These are phyloP conservation scores for Fusarium musae DNA, from an alignment of 2,329 filamentous ascomycete species.

Conservation along the genomic window DNA sequence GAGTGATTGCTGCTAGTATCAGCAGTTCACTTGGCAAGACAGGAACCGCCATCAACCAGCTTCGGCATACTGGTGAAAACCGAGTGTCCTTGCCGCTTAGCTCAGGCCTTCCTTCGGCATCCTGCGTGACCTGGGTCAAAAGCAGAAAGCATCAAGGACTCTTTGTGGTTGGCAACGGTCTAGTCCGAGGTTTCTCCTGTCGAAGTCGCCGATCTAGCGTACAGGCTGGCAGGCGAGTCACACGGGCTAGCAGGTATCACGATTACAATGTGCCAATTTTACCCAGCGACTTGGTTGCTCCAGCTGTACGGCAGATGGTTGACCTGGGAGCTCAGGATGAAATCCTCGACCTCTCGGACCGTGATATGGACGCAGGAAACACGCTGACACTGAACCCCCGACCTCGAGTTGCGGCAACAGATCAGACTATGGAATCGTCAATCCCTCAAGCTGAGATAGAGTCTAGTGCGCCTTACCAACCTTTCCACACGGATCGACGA, in stretches of 20 bases:
- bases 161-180: slow-evolving; percentile 72
- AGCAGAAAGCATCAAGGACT: slow-evolving; percentile 71
- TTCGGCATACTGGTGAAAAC: slow-evolving; percentile 80
- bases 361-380: slow-evolving; percentile 64
- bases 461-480: slow-evolving; percentile 93
- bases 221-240: slow-evolving; percentile 62
- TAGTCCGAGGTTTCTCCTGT: slow-evolving; percentile 73
- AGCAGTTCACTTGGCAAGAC: slow-evolving; percentile 79
- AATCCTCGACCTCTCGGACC: slow-evolving; percentile 63
- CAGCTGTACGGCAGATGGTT: slow-evolving; percentile 65
- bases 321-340: slow-evolving; percentile 63
- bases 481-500: slow-evolving; percentile 91
- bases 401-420: slow-evolving; percentile 50
- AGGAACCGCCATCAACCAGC: slow-evolving; percentile 74
- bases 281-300: slow-evolving; percentile 68
- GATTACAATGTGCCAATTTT: slow-evolving; percentile 75
- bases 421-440: slow-evolving; percentile 67
- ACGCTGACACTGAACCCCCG: slow-evolving; percentile 62
- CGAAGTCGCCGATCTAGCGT: slow-evolving; percentile 66
- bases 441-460: slow-evolving; percentile 89
- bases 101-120: slow-evolving; percentile 62
- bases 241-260: slow-evolving; percentile 67
- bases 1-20: slow-evolving; percentile 78
- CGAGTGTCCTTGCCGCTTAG: slow-evolving; percentile 74
- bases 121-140: slow-evolving; percentile 73